Evolutionary conservation across 2,329 filamentous ascomycete genomes (phyloP).

Genomic region (Hymenoscyphus fraxineus): DNA sequence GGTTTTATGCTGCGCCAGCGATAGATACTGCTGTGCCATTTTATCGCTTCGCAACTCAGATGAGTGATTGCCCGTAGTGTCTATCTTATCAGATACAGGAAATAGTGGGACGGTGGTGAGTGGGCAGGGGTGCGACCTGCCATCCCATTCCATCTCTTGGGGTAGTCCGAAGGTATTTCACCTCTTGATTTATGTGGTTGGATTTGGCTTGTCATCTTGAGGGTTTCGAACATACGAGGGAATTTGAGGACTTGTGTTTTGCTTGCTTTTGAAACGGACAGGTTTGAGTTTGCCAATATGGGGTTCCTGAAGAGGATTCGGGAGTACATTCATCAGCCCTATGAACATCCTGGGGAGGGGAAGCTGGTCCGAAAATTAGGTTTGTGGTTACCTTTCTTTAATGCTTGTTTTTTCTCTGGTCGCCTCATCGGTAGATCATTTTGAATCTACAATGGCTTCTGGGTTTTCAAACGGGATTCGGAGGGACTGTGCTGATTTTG

Average conservation of each 20-base stretch:
- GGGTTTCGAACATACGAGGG: too few relatives aligned
- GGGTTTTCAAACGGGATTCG: neutral
- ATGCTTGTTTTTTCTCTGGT: neutral
- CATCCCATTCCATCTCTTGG: too few relatives aligned
- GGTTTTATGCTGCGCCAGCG: too few relatives aligned
- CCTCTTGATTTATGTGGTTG: too few relatives aligned
- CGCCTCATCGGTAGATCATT: neutral
- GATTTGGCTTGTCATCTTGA: too few relatives aligned
- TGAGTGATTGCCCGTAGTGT: too few relatives aligned
- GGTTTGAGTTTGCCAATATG: neutral
- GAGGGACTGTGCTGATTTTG: neutral
- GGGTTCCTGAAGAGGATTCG: conserved; percentile 14
- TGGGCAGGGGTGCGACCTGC: too few relatives aligned
- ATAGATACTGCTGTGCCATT: too few relatives aligned
- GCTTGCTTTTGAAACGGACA: too few relatives aligned
- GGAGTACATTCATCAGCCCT: conserved; percentile 25
- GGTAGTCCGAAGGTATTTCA: neutral
- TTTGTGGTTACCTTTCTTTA: conserved; percentile 8
- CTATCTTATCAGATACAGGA: too few relatives aligned
- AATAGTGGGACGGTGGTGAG: too few relatives aligned
- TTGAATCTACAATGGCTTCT: neutral
- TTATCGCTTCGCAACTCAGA: too few relatives aligned
- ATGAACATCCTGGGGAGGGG: conserved; percentile 27
- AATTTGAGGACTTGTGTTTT: neutral
- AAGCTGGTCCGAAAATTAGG: conserved; percentile 29